Evolutionary conservation across 495 filamentous ascomycete genomes (phyloP), one percentile per base, ranked within the genome.

Genomic region (Copromyces sp.): DNA sequence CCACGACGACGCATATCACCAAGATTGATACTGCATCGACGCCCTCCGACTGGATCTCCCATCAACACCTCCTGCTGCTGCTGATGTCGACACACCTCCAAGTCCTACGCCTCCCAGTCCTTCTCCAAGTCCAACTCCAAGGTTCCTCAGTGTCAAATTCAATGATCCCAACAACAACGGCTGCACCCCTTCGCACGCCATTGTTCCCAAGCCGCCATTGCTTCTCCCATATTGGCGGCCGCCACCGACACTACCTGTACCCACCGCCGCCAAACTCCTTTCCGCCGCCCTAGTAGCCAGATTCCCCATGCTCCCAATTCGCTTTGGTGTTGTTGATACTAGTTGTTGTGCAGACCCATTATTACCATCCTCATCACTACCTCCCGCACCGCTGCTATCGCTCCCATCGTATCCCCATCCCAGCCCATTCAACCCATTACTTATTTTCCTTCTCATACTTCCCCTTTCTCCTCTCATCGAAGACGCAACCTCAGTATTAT

Each of bases 241-340:
- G 9, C 29, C 11, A 20, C 47, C 20, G n/a, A n/a, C n/a, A 59
- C 47, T 37, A 37, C 3, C 47, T 59, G 47, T 59, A 29, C 47
- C 47, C 24, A 11, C 47, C 47, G 20, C 47, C 47, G 47, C 47
- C 47, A 59, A 59, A 59, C 47, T 59, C 53, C 53, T 65, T 65
- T 35, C 53, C 53, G 53, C 53, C 53, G 7, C 8, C 3, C 3
- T 40, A 40, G 39, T 17, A 35, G 53, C 53, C 29, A 65, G 53
- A 35, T 29, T 39, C 47, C 39, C 70, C 70, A 68, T 37, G 17
- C 70, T 69, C 20, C 53, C 71, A 38, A 72, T 41, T 69, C 72
- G 45, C 35, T 74, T 32, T 12, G 41, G 39, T 45, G 53, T 65
- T 65, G 53, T 16, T 65, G 9, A 12, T 65, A 65, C 2, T 65